A percentile compares a stretch with the other conserved stretches of the same genome.
These are phyloP conservation scores for Cryptococcus sp. DNA, from an alignment of 1,284 basidiomycete species.

Conservation along the genomic window DNA sequence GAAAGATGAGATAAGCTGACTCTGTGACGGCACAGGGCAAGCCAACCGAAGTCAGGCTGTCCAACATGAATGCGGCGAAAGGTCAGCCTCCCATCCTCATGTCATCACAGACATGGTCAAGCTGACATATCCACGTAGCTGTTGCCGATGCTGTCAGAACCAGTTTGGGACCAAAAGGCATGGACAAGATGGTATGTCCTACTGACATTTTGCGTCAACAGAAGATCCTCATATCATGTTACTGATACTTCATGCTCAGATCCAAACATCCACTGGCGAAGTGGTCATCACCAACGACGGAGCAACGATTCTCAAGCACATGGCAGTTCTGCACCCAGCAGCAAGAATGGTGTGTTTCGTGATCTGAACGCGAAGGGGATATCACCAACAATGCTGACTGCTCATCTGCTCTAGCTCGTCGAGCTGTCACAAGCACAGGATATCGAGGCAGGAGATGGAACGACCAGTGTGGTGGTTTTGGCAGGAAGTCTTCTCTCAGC, in stretches of 20 bases:
- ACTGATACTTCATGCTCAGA: conserved; percentile 60
- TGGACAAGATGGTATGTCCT: conserved; percentile 93
- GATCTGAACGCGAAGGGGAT: conserved; percentile 11
- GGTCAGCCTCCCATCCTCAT: conserved; percentile 57
- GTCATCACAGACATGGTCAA: background rate
- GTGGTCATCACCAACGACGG: conserved; percentile 99
- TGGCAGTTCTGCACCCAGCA: conserved; percentile 96
- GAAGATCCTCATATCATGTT: background rate
- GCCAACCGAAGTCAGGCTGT: conserved; percentile 77
- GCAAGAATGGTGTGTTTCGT: conserved; percentile 79
- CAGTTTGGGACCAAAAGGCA: conserved; percentile 93
- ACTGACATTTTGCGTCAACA: background rate
- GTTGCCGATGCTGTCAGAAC: conserved; percentile 98
- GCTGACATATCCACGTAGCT: conserved; percentile 58
- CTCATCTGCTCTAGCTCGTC: conserved; percentile 67
- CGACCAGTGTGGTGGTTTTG: conserved; percentile 96
- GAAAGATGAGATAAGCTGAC: background rate
- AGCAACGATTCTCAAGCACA: conserved; percentile 95
- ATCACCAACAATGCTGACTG: background rate
- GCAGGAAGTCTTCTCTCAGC: conserved; percentile 91
- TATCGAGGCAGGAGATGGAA: conserved; percentile 97
- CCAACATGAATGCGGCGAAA: conserved; percentile 95
- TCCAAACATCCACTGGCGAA: conserved; percentile 95
- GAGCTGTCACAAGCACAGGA: conserved; percentile 98
- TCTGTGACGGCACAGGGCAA: conserved; percentile 38